Conservation (phyloP, 2,329 filamentous ascomycete genomes). For the Calonectria pseudoreteaudii region DNA sequence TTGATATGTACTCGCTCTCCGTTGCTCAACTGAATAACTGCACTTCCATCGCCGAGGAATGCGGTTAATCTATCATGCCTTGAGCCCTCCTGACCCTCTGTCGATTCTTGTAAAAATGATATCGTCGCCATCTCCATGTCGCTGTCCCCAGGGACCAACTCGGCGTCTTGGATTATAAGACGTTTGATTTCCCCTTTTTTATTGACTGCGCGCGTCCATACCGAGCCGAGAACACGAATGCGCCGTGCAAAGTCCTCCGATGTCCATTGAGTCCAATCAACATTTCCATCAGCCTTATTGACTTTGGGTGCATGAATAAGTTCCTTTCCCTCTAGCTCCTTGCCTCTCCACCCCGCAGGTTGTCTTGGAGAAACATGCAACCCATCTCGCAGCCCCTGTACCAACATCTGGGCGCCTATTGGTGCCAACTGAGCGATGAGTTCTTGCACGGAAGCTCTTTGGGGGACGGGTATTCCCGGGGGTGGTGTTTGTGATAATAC, state of each 20-base stretch:
- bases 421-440: conserved; percentile 65
- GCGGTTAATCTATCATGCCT: conserved; percentile 17
- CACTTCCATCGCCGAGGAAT: conserved; percentile 34
- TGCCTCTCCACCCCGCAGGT: conserved; percentile 47
- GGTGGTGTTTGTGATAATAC: conserved; percentile 77
- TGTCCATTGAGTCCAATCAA: conserved; percentile 69
- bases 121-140: conserved; percentile 1
- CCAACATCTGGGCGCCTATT: conserved; percentile 77
- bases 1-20: conserved; percentile 43
- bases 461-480: conserved; percentile 66
- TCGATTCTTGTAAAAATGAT: conserved; percentile 31
- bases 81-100: neutral
- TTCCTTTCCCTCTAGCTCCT: conserved; percentile 28
- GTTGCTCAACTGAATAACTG: conserved; percentile 35
- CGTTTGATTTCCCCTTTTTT: conserved; percentile 45
- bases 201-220: conserved; percentile 68
- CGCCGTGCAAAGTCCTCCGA: conserved; percentile 66
- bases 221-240: conserved; percentile 70
- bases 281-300: conserved; percentile 68
- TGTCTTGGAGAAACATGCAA: conserved; percentile 74
- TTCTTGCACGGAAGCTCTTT: conserved; percentile 56
- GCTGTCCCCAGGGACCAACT: conserved; percentile 31
- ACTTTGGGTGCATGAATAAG: conserved; percentile 78
- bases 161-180: conserved; percentile 53
- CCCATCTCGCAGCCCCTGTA: conserved; percentile 70